Base-by-base conservation (phyloP, 2,329 filamentous ascomycete species). In the Neopestalotiopsis sp. region DNA sequence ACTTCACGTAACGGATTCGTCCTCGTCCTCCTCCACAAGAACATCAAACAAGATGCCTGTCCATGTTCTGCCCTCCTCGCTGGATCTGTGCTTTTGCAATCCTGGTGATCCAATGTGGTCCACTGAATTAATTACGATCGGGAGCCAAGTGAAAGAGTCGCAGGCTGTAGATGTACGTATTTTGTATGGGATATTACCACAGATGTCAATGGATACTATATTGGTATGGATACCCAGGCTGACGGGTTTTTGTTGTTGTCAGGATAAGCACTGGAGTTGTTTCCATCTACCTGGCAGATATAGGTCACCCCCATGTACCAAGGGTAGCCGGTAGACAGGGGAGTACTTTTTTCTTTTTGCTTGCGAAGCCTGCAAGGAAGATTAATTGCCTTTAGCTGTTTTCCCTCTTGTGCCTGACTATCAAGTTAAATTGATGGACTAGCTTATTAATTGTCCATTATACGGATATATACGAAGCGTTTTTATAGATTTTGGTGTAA, bases 1-100 rank as follows among this genome's bases (percentile, higher is more conserved):
- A 17, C 5, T 52, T 52, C 45, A 24, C 20, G n/a, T 52, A 24
- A 52, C 9, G 45, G 45, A 17, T 38, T 38, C 34, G 24, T 28
- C 34, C 4, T 10, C 45, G 5, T 52, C 20, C 45, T 20, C 45
- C 45, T 52, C 45, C 45, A 52, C 10, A 52, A 52, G 45, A n/a
- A 7, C 17, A 52, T 52, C 45, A 52, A 52, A 52, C 45, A 7
- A 52, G 45, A 52, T 14, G 45, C 45, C 45, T 52, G 45, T 24
- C 45, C 45, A 52, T 52, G n/a, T 52, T n/a, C 7, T 38, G 24
- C 34, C 45, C 45, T 52, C n/a, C 45, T 52, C 17, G n/a, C 45
- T 52, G 45, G n/a, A 52, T 52, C 45, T 52, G 45, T 52, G 45
- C 45, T 24, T 52, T 52, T 52, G 45, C n/a, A 38, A 52, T 52